Evolutionary conservation across 257 asterid genomes (phyloP), one percentile per base, ranked within the genome.

Genomic region (Solanum etuberosum): DNA sequence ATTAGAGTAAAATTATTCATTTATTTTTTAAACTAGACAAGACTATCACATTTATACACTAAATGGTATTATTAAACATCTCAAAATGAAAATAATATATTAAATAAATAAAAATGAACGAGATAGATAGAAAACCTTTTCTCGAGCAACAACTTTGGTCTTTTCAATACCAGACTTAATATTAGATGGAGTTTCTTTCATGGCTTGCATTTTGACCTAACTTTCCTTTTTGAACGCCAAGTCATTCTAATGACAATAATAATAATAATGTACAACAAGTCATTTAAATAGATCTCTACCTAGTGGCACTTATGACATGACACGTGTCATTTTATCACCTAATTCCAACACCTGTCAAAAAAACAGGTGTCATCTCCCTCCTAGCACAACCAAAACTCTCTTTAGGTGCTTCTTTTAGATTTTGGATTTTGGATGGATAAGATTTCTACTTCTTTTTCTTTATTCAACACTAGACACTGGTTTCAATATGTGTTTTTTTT

Each of bases 181-280:
- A 77, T 93, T 93, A 10, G 94, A 88, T n/a, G 95, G 94, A 16
- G 88, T 72, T 87, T 94, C 96, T 85, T 94, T 94, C 18, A 90
- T 65, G 23, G 92, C 48, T 87, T 94, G 93, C 96, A 93, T 93
- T 83, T 89, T 90, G 46, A 21, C 18, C 15, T 14, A 35, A 25
- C 21, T 82, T 18, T 16, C 35, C 54, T 18, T 29, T 40, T 40
- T 40, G 46, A 40, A 40, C 46, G 46, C 46, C 4, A n/a, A n/a
- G n/a, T n/a, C n/a, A n/a, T n/a, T n/a, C n/a, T n/a, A n/a, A n/a
- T n/a, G n/a, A n/a, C n/a, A n/a, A 48, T 5, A 16, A 14, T 7
- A 48, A 14, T 16, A 48, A 48, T 48, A 5, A 48, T 48, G 59
- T 48, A 48, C 57, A 14, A 48, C 57, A 48, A 48, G 42, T 8